phyloP scores from a whole-genome alignment of 202 grass and related monocot genomes.

The Zizania palustris region DNA sequence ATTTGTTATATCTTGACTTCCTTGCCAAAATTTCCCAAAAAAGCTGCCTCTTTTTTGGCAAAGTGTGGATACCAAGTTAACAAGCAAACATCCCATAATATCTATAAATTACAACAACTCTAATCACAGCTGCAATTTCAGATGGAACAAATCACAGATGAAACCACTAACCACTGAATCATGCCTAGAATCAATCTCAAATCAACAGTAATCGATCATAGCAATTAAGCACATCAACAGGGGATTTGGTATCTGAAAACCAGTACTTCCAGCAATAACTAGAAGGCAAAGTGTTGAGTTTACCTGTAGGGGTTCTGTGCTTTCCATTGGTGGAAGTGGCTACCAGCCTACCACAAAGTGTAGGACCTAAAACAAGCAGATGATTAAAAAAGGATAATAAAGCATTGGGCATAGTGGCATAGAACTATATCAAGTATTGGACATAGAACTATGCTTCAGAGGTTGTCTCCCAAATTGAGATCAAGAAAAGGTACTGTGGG shows the following conservation, averaged over 20 bases:
- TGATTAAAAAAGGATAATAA: constrained; percentile 1
- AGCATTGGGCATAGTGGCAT: neutral
- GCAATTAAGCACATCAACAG: neutral
- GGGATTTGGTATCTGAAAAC: neutral
- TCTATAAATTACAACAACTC: constrained; percentile 1
- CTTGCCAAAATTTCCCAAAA: neutral
- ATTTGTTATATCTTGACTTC: neutral
- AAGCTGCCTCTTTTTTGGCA: neutral
- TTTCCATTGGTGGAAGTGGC: constrained; percentile 29
- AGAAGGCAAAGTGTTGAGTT: neutral
- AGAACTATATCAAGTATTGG: neutral
- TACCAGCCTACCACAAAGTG: neutral
- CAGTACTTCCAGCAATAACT: constrained; percentile 26
- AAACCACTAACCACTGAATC: neutral
- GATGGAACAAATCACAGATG: neutral
- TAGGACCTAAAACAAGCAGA: constrained; percentile 19
- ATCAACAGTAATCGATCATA: constrained; percentile 14
- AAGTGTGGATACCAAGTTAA: neutral
- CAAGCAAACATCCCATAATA: neutral
- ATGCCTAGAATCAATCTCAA: constrained; percentile 8
- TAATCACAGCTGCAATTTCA: constrained; percentile 8
- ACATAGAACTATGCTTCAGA: neutral
- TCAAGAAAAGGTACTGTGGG: neutral
- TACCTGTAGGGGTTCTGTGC: constrained; percentile 49
- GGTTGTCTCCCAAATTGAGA: neutral